These are phyloP conservation scores for Oxyria digyna DNA, from an alignment of 148 eudicot species.

Conservation along the genomic window DNA sequence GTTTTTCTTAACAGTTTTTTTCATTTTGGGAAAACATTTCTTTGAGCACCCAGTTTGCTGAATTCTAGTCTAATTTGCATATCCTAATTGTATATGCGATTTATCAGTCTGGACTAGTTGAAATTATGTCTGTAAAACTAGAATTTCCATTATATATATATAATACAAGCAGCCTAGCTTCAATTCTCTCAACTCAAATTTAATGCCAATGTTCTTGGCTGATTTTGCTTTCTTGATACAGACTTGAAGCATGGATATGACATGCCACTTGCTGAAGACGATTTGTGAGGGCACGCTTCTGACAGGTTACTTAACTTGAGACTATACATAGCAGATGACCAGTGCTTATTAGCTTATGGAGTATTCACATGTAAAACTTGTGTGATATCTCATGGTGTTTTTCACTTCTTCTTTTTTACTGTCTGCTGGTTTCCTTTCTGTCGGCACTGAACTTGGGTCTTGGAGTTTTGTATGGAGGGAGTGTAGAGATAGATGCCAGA, in stretches of 20 bases:
- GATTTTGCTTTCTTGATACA: constrained; percentile 15
- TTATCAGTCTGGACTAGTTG: background rate
- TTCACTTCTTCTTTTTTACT: background rate
- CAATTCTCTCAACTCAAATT: constrained; percentile 5
- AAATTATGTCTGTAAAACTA: background rate
- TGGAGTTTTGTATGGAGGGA: constrained; percentile 1
- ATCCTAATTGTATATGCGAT: background rate
- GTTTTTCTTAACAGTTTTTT: background rate
- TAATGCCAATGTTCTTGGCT: constrained; percentile 5
- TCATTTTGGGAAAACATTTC: background rate
- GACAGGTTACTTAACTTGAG: background rate
- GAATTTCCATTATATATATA: background rate
- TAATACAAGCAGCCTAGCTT: background rate
- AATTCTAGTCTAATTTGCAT: background rate
- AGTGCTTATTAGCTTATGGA: background rate
- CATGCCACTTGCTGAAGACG: constrained; percentile 31
- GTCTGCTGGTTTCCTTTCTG: background rate
- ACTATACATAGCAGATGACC: background rate
- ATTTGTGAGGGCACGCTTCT: constrained; percentile 8
- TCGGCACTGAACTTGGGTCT: background rate
- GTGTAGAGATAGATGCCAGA: constrained; percentile 6
- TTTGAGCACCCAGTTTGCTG: background rate
- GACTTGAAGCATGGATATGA: constrained; percentile 28
- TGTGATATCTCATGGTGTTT: background rate
- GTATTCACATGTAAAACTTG: background rate